Evolutionary conservation across 2,329 filamentous ascomycete species (phyloP), one percentile per base, ranked within the genome.

Genomic region (Beauveria sp.): DNA sequence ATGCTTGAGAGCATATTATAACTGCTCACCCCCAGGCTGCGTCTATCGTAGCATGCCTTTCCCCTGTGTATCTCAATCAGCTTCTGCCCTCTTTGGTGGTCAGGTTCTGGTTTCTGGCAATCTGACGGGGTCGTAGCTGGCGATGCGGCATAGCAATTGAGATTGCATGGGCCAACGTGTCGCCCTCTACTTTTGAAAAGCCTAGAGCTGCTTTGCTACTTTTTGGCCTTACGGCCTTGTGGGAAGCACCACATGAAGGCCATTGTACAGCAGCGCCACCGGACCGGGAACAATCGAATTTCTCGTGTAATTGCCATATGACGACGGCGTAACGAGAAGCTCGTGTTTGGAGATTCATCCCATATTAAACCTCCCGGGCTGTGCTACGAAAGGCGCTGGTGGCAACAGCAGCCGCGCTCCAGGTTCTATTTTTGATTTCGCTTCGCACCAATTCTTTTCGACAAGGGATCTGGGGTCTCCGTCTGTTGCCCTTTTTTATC

Each of bases 141-240:
- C 60, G 54, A 58, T 62, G 60, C 49, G 40, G 54, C 22, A 47
- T 53, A 46, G 28, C n/a, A 20, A 53, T 54, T 58, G 22, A 47
- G 24, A 40, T 14, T 22, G 38, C 7, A 58, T 30, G 46, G 46
- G 26, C 43, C 18, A 55, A 14, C 9, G 20, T 28, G 54, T 24
- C 60, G 47, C 49, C 22, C 38, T 26, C 52, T 28, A 55, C 34
- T 30, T 26, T 42, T 38, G 18, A 43, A 18, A 20, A 8, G 24
- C 24, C 24, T 20, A 40, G 18, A 61, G 60, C 46, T 24, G 18
- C 38, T 53, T 58, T 45, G 50, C n/a, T 14, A 20, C 18, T 22
- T 38, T 38, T 38, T 34, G 2, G n/a, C 50, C 20, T 52, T 57
- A 14, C 38, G 43, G 16, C 52, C 6, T 38, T 28, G 18, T 40